Base-by-base conservation (phyloP, 176 grass and related monocot species). In the barley (Hordeum vulgare) region DNA sequence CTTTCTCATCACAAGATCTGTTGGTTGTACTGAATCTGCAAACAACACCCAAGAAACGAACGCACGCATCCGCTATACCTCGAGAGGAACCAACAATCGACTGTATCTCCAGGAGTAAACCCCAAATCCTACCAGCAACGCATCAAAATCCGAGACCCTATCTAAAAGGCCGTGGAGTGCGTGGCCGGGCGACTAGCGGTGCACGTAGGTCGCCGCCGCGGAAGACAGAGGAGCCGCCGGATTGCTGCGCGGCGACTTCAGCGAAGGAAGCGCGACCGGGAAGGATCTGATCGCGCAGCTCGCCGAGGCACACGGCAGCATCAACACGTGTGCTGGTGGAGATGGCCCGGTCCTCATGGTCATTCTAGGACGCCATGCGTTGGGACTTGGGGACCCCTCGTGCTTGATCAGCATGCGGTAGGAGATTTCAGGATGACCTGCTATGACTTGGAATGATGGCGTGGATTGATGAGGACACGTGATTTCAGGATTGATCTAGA, bases 351-450 rank as follows among this genome's bases (percentile, higher is more conserved):
- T 89, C 92, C 11, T 89, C 86, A 23, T 86, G 89, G 58, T 94
- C 92, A 86, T 91, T 88, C 86, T 89, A 94, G 64, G 89, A 94
- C 14, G 92, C 56, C 92, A 82, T 91, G 80, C 92, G 89, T 37
- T 86, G 89, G 71, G 92, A 94, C 0, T 89, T 37, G 84, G 89
- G 71, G 92, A 94, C 0, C 92, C 92, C 83, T 91, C 72, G 86
- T 94, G 92, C 86, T 94, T 91, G 83, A 94, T 87, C 65, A 94
- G 86, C 84, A 94, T 84, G 92, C 89, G 89, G 37, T 84, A 94
- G 35, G 35, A 36, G 0, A 36, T 36, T 36, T 36, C 6, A 36
- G 35, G 35, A 36, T 36, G 1, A 36, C 35, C 6, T 36, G 35
- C 6, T 36, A 6, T 36, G 35, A 7, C 35, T 36, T 36, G 35